A percentile compares a stretch with the other conserved stretches of the same genome.
phyloP scores from a whole-genome alignment of 495 filamentous ascomycete species.

The Pyrenula aspistea region DNA sequence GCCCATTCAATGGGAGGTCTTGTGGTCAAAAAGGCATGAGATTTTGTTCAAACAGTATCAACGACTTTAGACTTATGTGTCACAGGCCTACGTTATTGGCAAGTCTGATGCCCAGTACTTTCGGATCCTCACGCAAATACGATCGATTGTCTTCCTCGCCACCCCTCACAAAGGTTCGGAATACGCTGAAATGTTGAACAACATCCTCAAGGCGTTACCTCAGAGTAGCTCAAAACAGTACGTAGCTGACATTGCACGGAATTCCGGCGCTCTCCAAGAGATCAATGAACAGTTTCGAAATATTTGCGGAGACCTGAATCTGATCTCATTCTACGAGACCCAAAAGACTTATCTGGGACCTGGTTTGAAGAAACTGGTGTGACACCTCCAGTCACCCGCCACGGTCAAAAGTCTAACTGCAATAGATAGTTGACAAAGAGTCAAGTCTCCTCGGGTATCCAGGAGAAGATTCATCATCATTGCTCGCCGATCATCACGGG shows the following conservation, averaged over 20 bases:
- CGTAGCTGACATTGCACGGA: slow-evolving; percentile 5
- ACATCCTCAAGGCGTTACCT: slow-evolving; percentile 14
- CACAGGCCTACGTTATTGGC: slow-evolving; percentile 10
- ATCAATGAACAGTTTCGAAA: slow-evolving; percentile 23
- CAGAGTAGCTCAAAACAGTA: slow-evolving; percentile 4
- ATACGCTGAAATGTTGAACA: slow-evolving; percentile 25
- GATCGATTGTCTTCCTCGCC: slow-evolving; percentile 35
- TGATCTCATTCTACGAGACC: slow-evolving; percentile 27
- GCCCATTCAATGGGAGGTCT: slow-evolving; percentile 43
- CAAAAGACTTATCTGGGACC: slow-evolving; percentile 12
- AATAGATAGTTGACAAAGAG: slow-evolving; percentile 29
- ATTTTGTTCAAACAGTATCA: slow-evolving; percentile 9
- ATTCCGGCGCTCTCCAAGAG: slow-evolving; percentile 9
- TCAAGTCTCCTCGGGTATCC: slow-evolving; percentile 32
- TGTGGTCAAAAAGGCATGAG: slow-evolving; percentile 35
- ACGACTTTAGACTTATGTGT: slow-evolving; percentile 12
- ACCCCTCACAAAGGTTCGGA: slow-evolving; percentile 41
- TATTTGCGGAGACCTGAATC: slow-evolving; percentile 7
- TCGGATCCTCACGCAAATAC: slow-evolving; percentile 23
- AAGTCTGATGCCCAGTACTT: slow-evolving; percentile 11
- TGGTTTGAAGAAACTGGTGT: too few species aligned
- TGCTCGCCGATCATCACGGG: slow-evolving; percentile 34
- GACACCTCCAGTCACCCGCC: too few species aligned
- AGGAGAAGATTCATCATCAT: slow-evolving; percentile 20
- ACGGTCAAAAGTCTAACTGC: too few species aligned